Conservation (phyloP, 2,329 filamentous ascomycete genomes). For the Sarocladium strictum region DNA sequence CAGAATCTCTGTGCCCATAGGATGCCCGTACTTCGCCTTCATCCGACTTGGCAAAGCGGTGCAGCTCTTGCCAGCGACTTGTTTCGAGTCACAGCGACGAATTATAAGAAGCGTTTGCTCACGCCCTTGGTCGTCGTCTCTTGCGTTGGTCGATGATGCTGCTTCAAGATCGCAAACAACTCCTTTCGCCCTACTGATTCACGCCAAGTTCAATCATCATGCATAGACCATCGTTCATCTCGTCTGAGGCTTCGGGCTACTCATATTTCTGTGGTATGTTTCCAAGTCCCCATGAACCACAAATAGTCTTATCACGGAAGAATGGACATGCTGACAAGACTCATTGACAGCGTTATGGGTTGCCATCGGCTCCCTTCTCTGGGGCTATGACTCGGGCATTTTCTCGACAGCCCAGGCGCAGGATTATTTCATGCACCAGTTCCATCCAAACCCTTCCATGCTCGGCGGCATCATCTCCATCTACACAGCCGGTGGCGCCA, state of each 20-base stretch:
- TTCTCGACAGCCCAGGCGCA: conserved; percentile 6
- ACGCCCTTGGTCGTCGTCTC: too few species aligned
- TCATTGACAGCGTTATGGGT: neutral
- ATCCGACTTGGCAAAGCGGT: too few species aligned
- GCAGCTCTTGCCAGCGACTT: too few species aligned
- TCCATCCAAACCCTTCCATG: neutral
- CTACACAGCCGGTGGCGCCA: neutral
- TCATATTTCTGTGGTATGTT: conserved; percentile 2
- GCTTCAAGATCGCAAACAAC: too few species aligned
- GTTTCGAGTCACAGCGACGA: too few species aligned
- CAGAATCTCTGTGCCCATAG: too few species aligned
- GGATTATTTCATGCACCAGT: neutral
- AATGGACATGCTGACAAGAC: neutral
- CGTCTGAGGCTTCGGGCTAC: conserved; percentile 7
- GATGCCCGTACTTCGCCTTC: too few species aligned
- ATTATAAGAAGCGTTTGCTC: too few species aligned
- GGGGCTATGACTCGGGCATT: conserved; percentile 8
- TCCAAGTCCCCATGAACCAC: neutral
- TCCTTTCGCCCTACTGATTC: too few species aligned
- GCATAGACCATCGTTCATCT: neutral
- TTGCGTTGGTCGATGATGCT: too few species aligned
- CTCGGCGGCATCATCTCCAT: conserved; percentile 2
- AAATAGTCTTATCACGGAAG: neutral
- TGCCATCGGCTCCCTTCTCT: conserved; percentile 6
- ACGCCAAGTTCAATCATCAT: too few species aligned